Conservation (phyloP, 1,284 basidiomycete genomes). For the Cryptococcus jaspeensis region DNA sequence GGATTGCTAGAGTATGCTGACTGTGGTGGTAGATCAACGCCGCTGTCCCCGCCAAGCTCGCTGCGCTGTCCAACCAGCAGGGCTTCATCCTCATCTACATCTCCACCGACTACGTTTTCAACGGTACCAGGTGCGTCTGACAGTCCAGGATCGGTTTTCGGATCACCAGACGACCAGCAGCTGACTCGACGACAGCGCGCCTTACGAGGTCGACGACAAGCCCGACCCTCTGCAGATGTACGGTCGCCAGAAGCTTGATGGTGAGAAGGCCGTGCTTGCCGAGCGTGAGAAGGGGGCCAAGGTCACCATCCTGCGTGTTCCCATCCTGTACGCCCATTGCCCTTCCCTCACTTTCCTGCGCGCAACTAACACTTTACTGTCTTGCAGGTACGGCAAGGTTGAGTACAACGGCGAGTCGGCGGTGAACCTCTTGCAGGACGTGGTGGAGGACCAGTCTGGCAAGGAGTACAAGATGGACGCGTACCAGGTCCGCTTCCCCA, state of each 20-base stretch:
- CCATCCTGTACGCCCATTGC: slow-evolving; percentile 44
- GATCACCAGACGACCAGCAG: no score
- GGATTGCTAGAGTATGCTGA: not conserved
- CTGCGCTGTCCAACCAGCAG: slow-evolving; percentile 32
- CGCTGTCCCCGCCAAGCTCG: slow-evolving; percentile 51
- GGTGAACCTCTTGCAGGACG: slow-evolving; percentile 53
- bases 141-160: no score
- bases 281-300: slow-evolving; percentile 34
- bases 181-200: slow-evolving; percentile 42
- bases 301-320: slow-evolving; percentile 51
- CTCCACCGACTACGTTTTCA: slow-evolving; percentile 53
- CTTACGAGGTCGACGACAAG: slow-evolving; percentile 51
- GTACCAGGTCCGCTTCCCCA: slow-evolving; percentile 54
- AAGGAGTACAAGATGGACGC: slow-evolving; percentile 53
- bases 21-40: slow-evolving; percentile 50
- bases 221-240: slow-evolving; percentile 56
- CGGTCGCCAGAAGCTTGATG: slow-evolving; percentile 48
- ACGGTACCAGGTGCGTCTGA: slow-evolving; percentile 40
- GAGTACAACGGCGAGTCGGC: slow-evolving; percentile 54
- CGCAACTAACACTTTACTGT: not conserved
- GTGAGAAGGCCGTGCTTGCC: slow-evolving; percentile 41
- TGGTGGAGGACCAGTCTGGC: slow-evolving; percentile 52
- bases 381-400: slow-evolving; percentile 50
- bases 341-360: not conserved
- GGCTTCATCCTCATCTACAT: slow-evolving; percentile 54